Evolutionary conservation across 306 rosid genomes (phyloP).

Genomic region (Cicer cuneatum): DNA sequence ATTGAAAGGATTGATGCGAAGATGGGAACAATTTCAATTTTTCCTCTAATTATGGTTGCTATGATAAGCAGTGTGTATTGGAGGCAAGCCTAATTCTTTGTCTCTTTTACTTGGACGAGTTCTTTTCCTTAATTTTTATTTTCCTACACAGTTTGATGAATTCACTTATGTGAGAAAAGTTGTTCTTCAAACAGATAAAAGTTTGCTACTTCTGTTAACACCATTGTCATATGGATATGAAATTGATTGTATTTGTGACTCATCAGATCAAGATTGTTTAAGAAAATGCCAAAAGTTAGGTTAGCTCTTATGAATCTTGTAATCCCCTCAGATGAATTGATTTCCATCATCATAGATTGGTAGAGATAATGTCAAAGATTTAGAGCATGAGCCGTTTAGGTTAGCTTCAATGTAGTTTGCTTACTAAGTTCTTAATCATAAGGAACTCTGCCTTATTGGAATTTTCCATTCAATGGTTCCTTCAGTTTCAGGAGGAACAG

Average conservation of each 20-base stretch:
- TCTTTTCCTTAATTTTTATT: background rate
- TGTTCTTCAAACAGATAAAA: constrained; percentile 3
- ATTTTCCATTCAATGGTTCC: background rate
- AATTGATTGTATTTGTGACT: constrained; percentile 5
- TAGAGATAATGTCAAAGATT: background rate
- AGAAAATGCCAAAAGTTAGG: constrained; percentile 27
- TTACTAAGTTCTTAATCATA: background rate
- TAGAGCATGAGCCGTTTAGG: no score
- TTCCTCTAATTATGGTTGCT: constrained; percentile 68
- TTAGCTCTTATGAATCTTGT: constrained; percentile 17
- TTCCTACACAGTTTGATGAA: constrained; percentile 1
- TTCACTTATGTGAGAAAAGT: background rate
- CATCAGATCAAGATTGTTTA: constrained; percentile 21
- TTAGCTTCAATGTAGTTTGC: background rate
- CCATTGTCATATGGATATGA: background rate
- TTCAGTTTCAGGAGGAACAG: background rate
- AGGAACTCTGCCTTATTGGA: background rate
- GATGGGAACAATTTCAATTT: constrained; percentile 67
- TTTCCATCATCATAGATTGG: constrained; percentile 6
- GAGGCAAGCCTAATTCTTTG: constrained; percentile 65
- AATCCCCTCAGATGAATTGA: constrained; percentile 9
- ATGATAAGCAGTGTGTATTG: constrained; percentile 70
- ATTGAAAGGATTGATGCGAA: constrained; percentile 86
- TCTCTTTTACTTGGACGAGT: constrained; percentile 20
- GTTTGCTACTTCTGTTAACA: background rate